These are phyloP conservation scores for Plasmodium gaboni DNA, from an alignment of 169 alveolate species.

Conservation along the genomic window DNA sequence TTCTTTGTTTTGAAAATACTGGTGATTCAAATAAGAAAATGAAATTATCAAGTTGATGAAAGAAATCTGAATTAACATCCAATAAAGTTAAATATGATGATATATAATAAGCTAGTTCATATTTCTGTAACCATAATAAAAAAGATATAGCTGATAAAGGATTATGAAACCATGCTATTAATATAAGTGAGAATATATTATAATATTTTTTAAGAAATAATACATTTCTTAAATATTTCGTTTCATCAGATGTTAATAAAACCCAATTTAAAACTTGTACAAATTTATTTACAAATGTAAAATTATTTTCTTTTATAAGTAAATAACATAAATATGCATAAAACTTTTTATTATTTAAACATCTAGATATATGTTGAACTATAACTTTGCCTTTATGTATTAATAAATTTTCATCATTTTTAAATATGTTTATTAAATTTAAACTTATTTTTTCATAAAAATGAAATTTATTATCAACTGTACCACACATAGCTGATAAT, in stretches of 20 bases:
- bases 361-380: constrained; percentile 62
- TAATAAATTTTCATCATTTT: constrained; percentile 46
- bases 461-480: constrained; percentile 59
- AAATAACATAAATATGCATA: constrained; percentile 61
- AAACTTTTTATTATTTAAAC: constrained; percentile 54
- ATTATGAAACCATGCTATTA: constrained; percentile 80
- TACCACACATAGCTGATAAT: constrained; percentile 70
- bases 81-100: constrained; percentile 55
- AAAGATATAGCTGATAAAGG: constrained; percentile 82
- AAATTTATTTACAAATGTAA: constrained; percentile 71
- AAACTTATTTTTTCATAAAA: constrained; percentile 60
- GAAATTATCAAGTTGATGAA: constrained; percentile 79
- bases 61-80: constrained; percentile 74
- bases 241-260: constrained; percentile 83
- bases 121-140: constrained; percentile 85
- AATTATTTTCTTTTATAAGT: constrained; percentile 28
- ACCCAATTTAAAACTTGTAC: constrained; percentile 86
- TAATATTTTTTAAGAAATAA: constrained; percentile 77
- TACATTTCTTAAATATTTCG: constrained; percentile 78
- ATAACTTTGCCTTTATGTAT: constrained; percentile 58
- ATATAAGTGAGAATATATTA: constrained; percentile 74
- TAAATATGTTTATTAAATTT: constrained; percentile 20
- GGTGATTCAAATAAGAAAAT: constrained; percentile 85
- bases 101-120: constrained; percentile 78
- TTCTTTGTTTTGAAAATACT: constrained; percentile 81